These are phyloP conservation scores for Hypocrella siamensis DNA, from an alignment of 2,329 filamentous ascomycete species.

Conservation along the genomic window DNA sequence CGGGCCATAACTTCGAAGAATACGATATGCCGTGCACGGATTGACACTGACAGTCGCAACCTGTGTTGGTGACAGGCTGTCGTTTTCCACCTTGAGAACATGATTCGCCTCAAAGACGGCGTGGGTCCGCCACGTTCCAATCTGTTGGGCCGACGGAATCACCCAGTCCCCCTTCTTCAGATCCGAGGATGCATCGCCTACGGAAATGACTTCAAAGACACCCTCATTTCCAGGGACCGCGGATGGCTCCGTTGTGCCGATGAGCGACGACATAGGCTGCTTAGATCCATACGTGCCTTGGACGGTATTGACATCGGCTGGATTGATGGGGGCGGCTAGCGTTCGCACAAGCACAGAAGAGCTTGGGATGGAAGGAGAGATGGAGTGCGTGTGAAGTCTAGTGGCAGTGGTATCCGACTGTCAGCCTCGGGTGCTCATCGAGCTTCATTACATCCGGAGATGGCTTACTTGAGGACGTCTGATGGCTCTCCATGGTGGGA, in stretches of 20 bases:
- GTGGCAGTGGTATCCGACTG: background rate
- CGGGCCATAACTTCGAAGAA: conserved; percentile 65
- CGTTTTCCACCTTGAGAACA: conserved; percentile 55
- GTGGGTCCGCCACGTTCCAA: conserved; percentile 93
- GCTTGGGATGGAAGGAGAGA: conserved; percentile 55
- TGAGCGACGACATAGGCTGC: conserved; percentile 56
- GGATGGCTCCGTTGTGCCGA: conserved; percentile 63
- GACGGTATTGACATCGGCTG: conserved; percentile 94
- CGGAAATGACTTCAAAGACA: conserved; percentile 72
- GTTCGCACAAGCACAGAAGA: conserved; percentile 62
- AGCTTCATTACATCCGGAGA: background rate
- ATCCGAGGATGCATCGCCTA: conserved; percentile 37
- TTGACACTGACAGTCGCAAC: conserved; percentile 85
- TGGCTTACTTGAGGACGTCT: conserved; percentile 45
- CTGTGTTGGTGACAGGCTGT: conserved; percentile 58
- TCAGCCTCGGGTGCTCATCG: background rate
- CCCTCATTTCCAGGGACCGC: conserved; percentile 84
- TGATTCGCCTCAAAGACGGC: conserved; percentile 43
- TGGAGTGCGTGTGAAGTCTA: conserved; percentile 59
- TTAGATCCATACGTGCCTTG: conserved; percentile 90
- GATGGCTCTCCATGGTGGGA: conserved; percentile 59
- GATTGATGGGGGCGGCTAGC: conserved; percentile 86
- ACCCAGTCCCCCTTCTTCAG: conserved; percentile 80
- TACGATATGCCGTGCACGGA: conserved; percentile 84
- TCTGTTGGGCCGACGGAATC: conserved; percentile 66